These are phyloP conservation scores for Pinus tabuliformis DNA, from an alignment of 75 land plant genomes.

Conservation along the genomic window DNA sequence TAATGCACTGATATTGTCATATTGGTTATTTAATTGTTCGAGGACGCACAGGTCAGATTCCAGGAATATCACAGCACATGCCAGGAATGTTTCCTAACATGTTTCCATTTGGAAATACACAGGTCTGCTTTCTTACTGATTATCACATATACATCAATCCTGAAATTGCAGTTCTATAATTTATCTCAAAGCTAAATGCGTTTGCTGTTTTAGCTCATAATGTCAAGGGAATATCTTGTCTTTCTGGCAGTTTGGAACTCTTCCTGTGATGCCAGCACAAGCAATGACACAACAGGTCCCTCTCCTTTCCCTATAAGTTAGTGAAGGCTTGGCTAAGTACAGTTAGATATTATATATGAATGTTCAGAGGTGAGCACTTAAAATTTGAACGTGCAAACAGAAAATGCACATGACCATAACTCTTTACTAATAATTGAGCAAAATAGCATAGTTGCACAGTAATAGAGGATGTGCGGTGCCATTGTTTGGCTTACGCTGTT, in stretches of 20 bases:
- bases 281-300: conserved; percentile 61
- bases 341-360: background rate
- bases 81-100: conserved; percentile 41
- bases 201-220: background rate
- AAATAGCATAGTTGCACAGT: too few species aligned
- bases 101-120: conserved; percentile 40
- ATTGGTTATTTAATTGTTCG: background rate
- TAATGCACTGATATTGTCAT: background rate
- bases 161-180: background rate
- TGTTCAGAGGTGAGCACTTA: background rate
- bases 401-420: background rate
- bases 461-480: too few species aligned
- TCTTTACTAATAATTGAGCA: too few species aligned
- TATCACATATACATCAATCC: background rate
- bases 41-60: conserved; percentile 35
- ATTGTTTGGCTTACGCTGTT: too few species aligned
- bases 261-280: conserved; percentile 56
- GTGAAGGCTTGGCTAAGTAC: background rate
- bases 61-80: conserved; percentile 21
- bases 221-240: background rate
- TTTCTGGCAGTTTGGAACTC: conserved; percentile 30
- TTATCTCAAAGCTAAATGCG: background rate
- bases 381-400: background rate
- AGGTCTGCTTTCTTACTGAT: conserved; percentile 21
- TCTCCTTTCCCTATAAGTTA: background rate